Conservation (phyloP, 179 eudicot genomes). For the Heliamphora pulchella region DNA sequence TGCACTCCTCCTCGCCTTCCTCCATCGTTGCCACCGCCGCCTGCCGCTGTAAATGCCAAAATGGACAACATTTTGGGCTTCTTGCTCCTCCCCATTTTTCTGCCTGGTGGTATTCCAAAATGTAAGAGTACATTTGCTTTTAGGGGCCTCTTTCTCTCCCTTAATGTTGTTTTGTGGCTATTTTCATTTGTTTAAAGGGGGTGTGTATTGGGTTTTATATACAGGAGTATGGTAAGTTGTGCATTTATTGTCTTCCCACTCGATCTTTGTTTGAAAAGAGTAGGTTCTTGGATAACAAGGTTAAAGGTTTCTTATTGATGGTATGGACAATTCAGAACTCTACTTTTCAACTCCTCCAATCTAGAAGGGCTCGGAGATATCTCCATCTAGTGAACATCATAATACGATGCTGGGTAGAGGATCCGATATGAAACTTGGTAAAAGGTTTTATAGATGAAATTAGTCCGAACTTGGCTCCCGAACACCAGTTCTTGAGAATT, state of each 20-base stretch:
- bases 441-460: neutral
- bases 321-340: too few species aligned
- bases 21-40: constrained; percentile 20
- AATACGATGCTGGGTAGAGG: too few species aligned
- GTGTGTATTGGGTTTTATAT: constrained; percentile 14
- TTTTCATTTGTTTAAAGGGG: neutral
- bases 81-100: constrained; percentile 24
- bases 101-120: neutral
- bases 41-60: neutral
- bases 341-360: neutral
- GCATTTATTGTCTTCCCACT: neutral
- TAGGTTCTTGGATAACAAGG: too few species aligned
- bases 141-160: neutral
- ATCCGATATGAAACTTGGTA: neutral
- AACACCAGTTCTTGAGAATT: neutral
- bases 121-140: neutral
- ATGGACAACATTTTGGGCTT: constrained; percentile 12
- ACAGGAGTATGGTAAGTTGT: neutral
- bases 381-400: too few species aligned
- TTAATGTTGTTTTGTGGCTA: neutral
- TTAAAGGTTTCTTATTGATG: too few species aligned
- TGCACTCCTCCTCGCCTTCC: constrained; percentile 35
- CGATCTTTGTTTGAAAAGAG: neutral
- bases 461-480: too few species aligned
- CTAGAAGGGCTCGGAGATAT: neutral